Base-by-base conservation (phyloP, 2,329 filamentous ascomycete genomes). In the Exophiala sp. region DNA sequence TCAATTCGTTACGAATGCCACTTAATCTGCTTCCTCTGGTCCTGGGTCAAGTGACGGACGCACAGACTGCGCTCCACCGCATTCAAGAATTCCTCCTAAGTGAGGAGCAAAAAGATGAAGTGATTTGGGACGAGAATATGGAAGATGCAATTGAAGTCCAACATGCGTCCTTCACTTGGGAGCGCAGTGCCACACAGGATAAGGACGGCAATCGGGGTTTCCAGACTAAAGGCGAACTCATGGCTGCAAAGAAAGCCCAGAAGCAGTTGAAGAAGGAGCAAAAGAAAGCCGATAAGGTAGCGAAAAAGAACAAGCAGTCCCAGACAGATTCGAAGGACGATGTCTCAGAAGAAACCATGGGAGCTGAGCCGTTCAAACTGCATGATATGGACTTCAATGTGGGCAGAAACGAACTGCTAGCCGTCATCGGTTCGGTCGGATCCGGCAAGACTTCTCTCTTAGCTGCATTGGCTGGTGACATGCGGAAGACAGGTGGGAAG, bases 371-470 rank as follows among this genome's bases (percentile, higher is more conserved):
- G 2, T 74, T 74, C 53, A 65, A 67, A 24, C 61, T 74, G 7
- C 62, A 62, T 1, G 61, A 70, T 37, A 51, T 73, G 37, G 63
- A 61, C 2, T 65, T 73, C 27, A 69, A n/a, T 62, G 76, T 1
- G 68, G 70, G 10, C 68, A 73, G 6, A 70, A 65, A 70, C 48
- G 71, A 73, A 50, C 71, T n/a, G 73, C 73, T 8, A 72, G 91
- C 83, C 41, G 84, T 89, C n/a, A 95, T 95, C 62, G 88, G 88
- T 23, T 79, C 80, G n/a, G 89, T 95, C 1, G 88, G 88, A 1
- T 88, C 85, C 55, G 91, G 91, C 4, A 97, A 98, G 71, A 93
- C 79, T 43, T 96, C 90, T 0, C 71, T 98, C 1, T 79, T 98
- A 2, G 86, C 88, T 27, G 89, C 91, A 0, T 71, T 98, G 39